phyloP scores from a whole-genome alignment of 129 eudicot genomes.

The Dittrichia graveolens region DNA sequence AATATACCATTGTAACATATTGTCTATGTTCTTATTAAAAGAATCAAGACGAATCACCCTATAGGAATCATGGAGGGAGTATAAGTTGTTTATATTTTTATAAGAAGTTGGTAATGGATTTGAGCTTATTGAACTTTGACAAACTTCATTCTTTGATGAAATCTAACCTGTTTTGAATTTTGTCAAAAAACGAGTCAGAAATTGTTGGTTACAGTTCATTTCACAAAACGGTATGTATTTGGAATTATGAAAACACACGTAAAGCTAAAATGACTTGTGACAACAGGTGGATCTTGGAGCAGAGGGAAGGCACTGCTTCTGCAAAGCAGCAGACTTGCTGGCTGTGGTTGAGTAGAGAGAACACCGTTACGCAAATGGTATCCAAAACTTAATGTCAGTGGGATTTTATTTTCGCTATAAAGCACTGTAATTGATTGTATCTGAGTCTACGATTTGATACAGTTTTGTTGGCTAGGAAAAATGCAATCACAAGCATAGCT shows the following conservation, averaged over 20 bases:
- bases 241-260: no score
- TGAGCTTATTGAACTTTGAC: background rate
- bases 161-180: background rate
- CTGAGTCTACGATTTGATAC: constrained; percentile 14
- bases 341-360: constrained; percentile 75
- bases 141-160: no score
- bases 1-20: background rate
- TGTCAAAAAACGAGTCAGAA: background rate
- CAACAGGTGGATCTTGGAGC: constrained; percentile 90
- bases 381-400: background rate
- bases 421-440: constrained; percentile 17
- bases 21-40: background rate
- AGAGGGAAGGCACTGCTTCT: constrained; percentile 70
- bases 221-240: background rate
- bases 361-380: no score
- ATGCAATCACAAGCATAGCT: constrained; percentile 12
- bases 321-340: constrained; percentile 79
- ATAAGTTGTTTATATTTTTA: background rate
- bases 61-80: background rate
- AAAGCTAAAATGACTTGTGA: background rate
- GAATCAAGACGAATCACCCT: no score
- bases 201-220: background rate
- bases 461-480: constrained; percentile 21
- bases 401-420: constrained; percentile 8
- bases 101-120: background rate